These are phyloP conservation scores for Colletotrichum nymphaeae DNA, from an alignment of 2,329 filamentous ascomycete species.

Conservation along the genomic window DNA sequence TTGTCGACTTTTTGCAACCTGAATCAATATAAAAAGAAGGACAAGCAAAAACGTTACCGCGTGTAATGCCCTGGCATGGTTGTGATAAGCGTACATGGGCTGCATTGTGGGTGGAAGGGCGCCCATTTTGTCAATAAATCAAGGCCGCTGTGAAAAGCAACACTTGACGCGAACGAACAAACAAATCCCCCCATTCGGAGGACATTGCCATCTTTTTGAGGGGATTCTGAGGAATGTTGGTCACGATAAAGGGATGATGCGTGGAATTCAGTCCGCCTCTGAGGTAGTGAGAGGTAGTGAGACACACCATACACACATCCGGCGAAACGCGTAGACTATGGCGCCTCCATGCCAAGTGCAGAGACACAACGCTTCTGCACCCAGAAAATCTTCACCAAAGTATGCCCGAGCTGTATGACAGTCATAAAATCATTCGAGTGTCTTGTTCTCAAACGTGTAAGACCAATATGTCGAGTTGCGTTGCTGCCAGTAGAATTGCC, in stretches of 20 bases:
- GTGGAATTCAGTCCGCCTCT: slow-evolving; percentile 12
- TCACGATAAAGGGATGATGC: slow-evolving; percentile 31
- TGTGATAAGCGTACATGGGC: slow-evolving; percentile 16
- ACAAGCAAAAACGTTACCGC: slow-evolving; percentile 29
- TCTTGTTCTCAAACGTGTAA: not conserved
- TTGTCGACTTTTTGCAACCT: slow-evolving; percentile 17
- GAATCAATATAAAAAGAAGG: slow-evolving; percentile 26
- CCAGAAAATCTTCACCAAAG: not conserved
- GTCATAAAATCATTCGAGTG: not conserved
- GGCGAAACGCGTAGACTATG: not conserved
- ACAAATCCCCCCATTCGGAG: not conserved
- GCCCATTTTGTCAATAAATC: not conserved
- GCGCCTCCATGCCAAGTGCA: not conserved
- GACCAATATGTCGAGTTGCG: not conserved
- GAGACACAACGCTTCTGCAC: not conserved
- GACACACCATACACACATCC: not conserved
- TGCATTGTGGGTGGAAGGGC: slow-evolving; percentile 12
- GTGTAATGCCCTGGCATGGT: slow-evolving; percentile 30
- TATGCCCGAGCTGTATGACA: not conserved
- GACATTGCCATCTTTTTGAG: slow-evolving; percentile 23
- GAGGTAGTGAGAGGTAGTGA: slow-evolving; percentile 2
- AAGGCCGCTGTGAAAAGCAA: slow-evolving; percentile 6
- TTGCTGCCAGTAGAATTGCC: not conserved
- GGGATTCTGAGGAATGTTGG: slow-evolving; percentile 21
- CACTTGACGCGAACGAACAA: slow-evolving; percentile 1